Conservation (phyloP, 768 basidiomycete species). For the Naematelia aurantialba region DNA sequence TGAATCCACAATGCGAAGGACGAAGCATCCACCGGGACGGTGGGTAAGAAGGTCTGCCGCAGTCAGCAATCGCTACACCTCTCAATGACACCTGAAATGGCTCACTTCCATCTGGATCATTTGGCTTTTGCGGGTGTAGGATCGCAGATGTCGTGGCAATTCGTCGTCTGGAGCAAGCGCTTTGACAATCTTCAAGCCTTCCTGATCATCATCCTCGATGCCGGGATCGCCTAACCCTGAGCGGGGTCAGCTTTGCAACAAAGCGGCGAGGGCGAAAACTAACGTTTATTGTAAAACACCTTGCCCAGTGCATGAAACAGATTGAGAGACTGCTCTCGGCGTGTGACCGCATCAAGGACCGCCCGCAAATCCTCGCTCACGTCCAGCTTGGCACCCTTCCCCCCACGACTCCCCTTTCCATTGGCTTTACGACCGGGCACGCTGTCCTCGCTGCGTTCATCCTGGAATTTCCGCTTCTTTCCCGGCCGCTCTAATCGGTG, state of each 20-base stretch:
- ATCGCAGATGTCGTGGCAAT: constrained; percentile 60
- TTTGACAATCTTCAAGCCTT: constrained; percentile 62
- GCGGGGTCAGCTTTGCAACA: background rate
- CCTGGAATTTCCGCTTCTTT: constrained; percentile 28
- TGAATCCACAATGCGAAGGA: constrained; percentile 86
- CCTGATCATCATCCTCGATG: constrained; percentile 65
- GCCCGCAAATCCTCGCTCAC: constrained; percentile 44
- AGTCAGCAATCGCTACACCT: constrained; percentile 8
- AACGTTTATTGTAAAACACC: constrained; percentile 92
- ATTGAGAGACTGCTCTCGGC: constrained; percentile 77
- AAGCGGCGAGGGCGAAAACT: constrained; percentile 29
- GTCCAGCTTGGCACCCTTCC: constrained; percentile 41
- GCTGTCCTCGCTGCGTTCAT: constrained; percentile 17
- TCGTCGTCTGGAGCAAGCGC: constrained; percentile 54
- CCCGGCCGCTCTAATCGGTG: constrained; percentile 39
- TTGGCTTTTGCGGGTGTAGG: constrained; percentile 65
- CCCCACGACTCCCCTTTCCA: constrained; percentile 44
- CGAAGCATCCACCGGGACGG: constrained; percentile 76
- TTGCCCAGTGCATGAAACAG: constrained; percentile 92
- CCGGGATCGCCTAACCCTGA: constrained; percentile 43
- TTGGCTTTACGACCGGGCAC: constrained; percentile 15
- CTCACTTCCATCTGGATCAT: constrained; percentile 72
- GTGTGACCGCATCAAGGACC: constrained; percentile 67
- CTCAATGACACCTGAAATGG: background rate
- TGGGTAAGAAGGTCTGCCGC: constrained; percentile 31